Evolutionary conservation across 352 stramenopile species (phyloP).

Genomic region (Phytopythium aichiense): DNA sequence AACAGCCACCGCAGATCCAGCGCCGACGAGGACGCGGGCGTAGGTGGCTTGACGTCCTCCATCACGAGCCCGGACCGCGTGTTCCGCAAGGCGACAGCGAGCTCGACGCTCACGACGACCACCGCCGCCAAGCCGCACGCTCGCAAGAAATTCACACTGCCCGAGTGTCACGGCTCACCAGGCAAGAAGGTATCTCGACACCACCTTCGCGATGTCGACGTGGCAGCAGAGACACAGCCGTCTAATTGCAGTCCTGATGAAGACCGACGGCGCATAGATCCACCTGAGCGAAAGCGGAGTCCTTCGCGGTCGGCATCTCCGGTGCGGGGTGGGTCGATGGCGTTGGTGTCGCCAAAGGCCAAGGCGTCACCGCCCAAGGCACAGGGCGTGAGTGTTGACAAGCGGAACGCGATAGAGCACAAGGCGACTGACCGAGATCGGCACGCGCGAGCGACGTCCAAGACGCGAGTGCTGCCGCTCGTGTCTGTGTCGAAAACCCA

Average conservation of each 20-base stretch:
- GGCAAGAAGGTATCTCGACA: conserved; percentile 8
- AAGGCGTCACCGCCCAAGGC: not conserved
- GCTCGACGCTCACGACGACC: conserved; percentile 5
- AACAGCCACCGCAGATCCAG: not conserved
- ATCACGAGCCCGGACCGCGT: conserved; percentile 29
- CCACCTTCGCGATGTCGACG: not conserved
- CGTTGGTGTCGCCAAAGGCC: not conserved
- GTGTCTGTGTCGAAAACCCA: conserved; percentile 10
- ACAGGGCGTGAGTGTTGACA: not conserved
- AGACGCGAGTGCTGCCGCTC: conserved; percentile 12
- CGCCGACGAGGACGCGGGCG: not conserved
- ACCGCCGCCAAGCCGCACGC: conserved; percentile 26
- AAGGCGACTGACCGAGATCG: not conserved
- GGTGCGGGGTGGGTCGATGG: not conserved
- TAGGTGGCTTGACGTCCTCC: conserved; percentile 17
- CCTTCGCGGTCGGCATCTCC: conserved; percentile 13
- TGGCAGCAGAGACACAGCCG: not conserved
- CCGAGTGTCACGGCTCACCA: conserved; percentile 35
- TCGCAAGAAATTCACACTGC: conserved; percentile 34
- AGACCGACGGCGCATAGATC: not conserved
- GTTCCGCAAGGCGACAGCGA: conserved; percentile 32
- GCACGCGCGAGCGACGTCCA: not conserved
- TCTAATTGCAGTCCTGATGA: not conserved
- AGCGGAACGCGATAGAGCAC: not conserved
- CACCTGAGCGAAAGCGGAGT: conserved; percentile 7